Percentiles rank a stretch among this genome's conserved stretches.
Conservation (phyloP, 108 stramenopile species). For the Nitzschia sp. region DNA sequence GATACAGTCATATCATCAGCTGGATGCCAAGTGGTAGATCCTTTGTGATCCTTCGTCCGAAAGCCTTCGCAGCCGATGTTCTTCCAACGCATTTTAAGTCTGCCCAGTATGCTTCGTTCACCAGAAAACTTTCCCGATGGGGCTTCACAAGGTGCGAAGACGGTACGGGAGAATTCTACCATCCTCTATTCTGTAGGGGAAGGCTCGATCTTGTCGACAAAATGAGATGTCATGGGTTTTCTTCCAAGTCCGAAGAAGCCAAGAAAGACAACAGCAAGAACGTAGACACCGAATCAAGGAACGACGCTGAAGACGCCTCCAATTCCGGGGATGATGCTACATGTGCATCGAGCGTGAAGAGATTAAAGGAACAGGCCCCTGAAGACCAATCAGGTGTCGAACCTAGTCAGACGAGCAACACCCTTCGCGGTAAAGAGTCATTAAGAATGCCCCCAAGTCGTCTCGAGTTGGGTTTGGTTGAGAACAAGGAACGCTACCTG, state of each 20-base stretch:
- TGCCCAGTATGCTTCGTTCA: slow-evolving; percentile 53
- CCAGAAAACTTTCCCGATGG: slow-evolving; percentile 56
- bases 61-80: slow-evolving; percentile 35
- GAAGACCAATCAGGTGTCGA: no score
- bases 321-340: no score
- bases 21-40: slow-evolving; percentile 59
- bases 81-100: slow-evolving; percentile 44
- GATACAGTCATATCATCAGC: slow-evolving; percentile 41
- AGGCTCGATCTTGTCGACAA: slow-evolving; percentile 33
- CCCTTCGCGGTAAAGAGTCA: no score
- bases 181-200: slow-evolving; percentile 39
- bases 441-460: no score
- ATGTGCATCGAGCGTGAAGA: no score
- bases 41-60: slow-evolving; percentile 45
- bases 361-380: no score
- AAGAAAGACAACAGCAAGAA: neutral
- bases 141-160: slow-evolving; percentile 41
- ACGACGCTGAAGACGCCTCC: neutral
- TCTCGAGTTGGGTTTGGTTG: no score
- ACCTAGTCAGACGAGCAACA: no score
- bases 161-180: slow-evolving; percentile 49
- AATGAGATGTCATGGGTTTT: slow-evolving; percentile 29
- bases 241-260: slow-evolving; percentile 8
- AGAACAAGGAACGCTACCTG: neutral
- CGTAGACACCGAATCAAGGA: neutral